phyloP scores from a whole-genome alignment of 1,284 basidiomycete species.

The Marasmius fiardii region DNA sequence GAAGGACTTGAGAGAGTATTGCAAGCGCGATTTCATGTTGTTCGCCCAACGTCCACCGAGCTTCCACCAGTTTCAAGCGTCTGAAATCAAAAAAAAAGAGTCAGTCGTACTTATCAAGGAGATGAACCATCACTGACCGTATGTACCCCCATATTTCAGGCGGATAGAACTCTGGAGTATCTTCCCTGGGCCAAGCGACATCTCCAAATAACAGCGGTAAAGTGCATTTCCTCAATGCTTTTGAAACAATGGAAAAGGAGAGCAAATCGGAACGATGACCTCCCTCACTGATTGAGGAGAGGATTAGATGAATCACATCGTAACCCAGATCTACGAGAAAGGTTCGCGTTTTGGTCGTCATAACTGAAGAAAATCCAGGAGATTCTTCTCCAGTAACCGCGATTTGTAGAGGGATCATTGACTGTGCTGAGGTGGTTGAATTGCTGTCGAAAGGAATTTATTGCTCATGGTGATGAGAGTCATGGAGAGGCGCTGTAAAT shows the following conservation, averaged over 20 bases:
- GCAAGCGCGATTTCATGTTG: not conserved
- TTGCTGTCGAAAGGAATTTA: too few species aligned
- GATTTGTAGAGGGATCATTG: too few species aligned
- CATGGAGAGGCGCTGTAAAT: too few species aligned
- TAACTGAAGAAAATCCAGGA: too few species aligned
- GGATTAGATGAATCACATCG: conserved; percentile 6
- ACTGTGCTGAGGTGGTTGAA: too few species aligned
- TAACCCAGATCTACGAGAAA: conserved; percentile 5
- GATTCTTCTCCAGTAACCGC: too few species aligned
- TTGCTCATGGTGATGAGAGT: too few species aligned
- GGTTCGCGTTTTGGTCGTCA: too few species aligned
- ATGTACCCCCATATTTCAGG: conserved; percentile 9
- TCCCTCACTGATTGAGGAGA: not conserved
- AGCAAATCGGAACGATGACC: not conserved
- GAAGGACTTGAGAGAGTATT: conserved; percentile 5
- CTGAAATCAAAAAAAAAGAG: not conserved
- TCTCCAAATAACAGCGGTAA: conserved; percentile 7
- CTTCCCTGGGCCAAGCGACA: conserved; percentile 8
- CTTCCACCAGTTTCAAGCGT: not conserved
- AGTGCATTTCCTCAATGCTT: conserved; percentile 1
- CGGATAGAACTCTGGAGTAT: conserved; percentile 5
- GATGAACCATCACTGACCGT: too few species aligned
- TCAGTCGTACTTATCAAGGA: too few species aligned
- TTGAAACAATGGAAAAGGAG: conserved; percentile 3
- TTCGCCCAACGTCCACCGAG: not conserved